Base-by-base conservation (phyloP, 2,329 filamentous ascomycete species). In the Exophiala aquamarina region DNA sequence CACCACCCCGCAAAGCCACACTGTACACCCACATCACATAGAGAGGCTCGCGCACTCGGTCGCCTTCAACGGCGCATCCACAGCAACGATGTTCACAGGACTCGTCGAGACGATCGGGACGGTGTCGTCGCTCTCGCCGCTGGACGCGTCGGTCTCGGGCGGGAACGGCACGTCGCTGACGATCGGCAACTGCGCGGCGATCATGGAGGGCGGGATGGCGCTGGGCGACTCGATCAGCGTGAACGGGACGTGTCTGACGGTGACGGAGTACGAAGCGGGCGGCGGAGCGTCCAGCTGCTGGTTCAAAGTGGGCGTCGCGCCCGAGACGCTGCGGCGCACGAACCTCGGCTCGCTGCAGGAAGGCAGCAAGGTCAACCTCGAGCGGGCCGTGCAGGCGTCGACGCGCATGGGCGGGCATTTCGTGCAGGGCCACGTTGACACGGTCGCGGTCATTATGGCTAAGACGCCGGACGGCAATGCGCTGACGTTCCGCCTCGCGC, bases 401-500 rank as follows among this genome's bases (percentile, higher is more conserved):
- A 96, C 92, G 36, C 88, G 93, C 45, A 97, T 98, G 89, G 93
- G 94, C 37, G 93, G 93, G 1, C 93, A 98, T 72, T 95, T 97
- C 62, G 92, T 97, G 23, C 94, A 98, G 71, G 93, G 93, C 32
- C 93, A 98, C 68, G 92, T 98, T 51, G 94, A 98, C 69, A 92
- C 89, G 9, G 83, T 86, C 31, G 93, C 92, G 0, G 80, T 78
- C 34, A 87, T 98, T 51, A 64, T 84, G 31, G 79, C 80, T 34
- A 79, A 87, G 28, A 83, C 79, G 14, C 83, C 84, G 3, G 93
- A 98, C 68, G 90, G 92, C 47, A 95, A 97, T 70, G 89, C 93
- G 5, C 69, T 95, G 52, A 94, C 89, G 1, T 87, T 97, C 67
- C 81, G 92, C 29, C 83, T 98, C 67, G 74, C 78, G 66, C 91